Evolutionary conservation across 768 basidiomycete species (phyloP), one percentile per base, ranked within the genome.

Genomic region (Kwoniella sp.): DNA sequence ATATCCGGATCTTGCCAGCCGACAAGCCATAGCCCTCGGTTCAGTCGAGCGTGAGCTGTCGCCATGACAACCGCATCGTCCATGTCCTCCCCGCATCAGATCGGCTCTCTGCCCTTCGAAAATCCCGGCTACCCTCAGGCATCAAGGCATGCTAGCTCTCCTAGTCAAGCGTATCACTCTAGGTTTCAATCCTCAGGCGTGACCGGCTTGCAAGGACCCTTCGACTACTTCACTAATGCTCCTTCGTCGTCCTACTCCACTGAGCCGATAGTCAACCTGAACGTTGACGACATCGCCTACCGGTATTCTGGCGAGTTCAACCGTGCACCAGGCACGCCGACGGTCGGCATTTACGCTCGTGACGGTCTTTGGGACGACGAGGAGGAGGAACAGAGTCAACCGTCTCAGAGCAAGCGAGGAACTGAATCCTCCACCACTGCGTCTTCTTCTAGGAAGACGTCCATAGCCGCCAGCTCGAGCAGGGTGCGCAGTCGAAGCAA

Each of bases 301-400:
- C 53, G 60, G 15, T 65, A 59, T 39, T 65, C 63, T 3, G 49
- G 56, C 37, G 63, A 65, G 42, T 47, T 56, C 37, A 60, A 59
- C 29, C 31, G 56, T 20, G 42, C 34, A n/a, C 39, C 48, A 17
- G 67, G 63, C 11, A 64, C 59, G 8, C 64, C 63, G 2, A 63
- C 59, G 0, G 56, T 57, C 15, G 67, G 67, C 25, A 62, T 69
- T 27, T 66, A 69, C 57, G 59, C 67, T 15, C 58, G 45, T 23
- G 67, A 69, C 50, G 67, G 67, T 10, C 19, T 65, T 9, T 69
- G 67, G 67, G 64, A 69, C 50, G 67, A 69, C 25, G 64, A 69
- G 28, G 62, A 64, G 15, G 47, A 49, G 14, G 20, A 46, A 19
- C 12, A 36, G 28, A 45, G 32, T n/a, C 15, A 26, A 34, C 14